Evolutionary conservation across 208 protist species (phyloP).

Genomic region (Spongospora subterranea): DNA sequence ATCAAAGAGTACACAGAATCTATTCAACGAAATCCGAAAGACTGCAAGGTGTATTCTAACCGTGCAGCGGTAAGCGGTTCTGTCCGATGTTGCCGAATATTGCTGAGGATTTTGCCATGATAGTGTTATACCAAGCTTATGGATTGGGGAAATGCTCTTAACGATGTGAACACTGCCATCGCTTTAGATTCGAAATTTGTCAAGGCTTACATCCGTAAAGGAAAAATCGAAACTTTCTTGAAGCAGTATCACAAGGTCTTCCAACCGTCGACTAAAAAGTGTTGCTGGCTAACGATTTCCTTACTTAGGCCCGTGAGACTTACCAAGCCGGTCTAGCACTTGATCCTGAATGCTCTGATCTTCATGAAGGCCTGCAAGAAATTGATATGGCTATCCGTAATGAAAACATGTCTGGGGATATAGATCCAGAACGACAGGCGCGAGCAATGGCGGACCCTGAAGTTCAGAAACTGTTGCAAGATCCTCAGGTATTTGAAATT

Average conservation of each 20-base stretch:
- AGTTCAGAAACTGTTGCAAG: constrained; percentile 56
- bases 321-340: constrained; percentile 56
- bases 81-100: background rate
- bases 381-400: constrained; percentile 26
- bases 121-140: constrained; percentile 59
- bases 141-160: constrained; percentile 56
- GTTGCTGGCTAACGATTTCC: too few species aligned
- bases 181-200: constrained; percentile 60
- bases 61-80: constrained; percentile 57
- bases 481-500: constrained; percentile 41
- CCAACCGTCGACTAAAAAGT: too few species aligned
- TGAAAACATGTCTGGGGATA: constrained; percentile 48
- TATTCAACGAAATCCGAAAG: constrained; percentile 43
- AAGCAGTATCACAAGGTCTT: constrained; percentile 65
- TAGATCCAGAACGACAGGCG: constrained; percentile 49
- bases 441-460: constrained; percentile 61
- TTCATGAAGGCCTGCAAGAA: constrained; percentile 1
- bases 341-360: constrained; percentile 59
- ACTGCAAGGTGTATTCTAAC: constrained; percentile 51
- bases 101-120: background rate
- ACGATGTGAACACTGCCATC: constrained; percentile 56
- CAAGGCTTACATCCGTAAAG: constrained; percentile 62
- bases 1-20: constrained; percentile 60
- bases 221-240: constrained; percentile 49
- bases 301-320: background rate